phyloP scores from a whole-genome alignment of 1,284 basidiomycete species.

The Ustilago shanxiensis region DNA sequence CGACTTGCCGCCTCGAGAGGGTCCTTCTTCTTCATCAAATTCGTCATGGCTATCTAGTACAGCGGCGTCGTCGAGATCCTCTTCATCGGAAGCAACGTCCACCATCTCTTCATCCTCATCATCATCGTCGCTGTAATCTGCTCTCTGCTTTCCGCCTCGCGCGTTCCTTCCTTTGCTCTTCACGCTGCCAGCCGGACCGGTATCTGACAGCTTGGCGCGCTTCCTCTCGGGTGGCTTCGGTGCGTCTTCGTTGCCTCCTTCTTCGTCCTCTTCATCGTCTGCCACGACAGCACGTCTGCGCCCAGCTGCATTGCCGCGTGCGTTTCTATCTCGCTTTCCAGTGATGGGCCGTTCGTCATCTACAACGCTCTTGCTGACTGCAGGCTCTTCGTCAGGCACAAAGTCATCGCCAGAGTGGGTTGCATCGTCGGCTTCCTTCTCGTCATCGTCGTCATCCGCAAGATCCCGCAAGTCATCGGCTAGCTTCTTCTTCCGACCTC shows the following conservation, averaged over 20 bases:
- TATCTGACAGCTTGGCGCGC: constrained; percentile 21
- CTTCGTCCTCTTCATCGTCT: constrained; percentile 32
- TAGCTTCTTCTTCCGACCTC: constrained; percentile 13
- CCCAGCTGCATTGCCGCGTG: constrained; percentile 14
- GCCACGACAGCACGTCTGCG: constrained; percentile 18
- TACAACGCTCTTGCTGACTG: not conserved
- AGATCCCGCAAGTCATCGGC: constrained; percentile 30
- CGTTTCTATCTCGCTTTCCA: constrained; percentile 19
- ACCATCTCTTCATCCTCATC: constrained; percentile 38
- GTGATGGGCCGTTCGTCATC: not conserved
- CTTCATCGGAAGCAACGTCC: constrained; percentile 33
- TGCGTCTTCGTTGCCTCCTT: not conserved
- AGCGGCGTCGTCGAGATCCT: constrained; percentile 26
- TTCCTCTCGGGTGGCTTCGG: constrained; percentile 26
- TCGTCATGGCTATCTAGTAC: constrained; percentile 24
- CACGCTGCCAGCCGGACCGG: not conserved
- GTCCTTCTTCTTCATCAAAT: constrained; percentile 14
- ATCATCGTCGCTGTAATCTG: constrained; percentile 30
- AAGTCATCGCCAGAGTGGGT: constrained; percentile 11
- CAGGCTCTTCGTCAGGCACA: constrained; percentile 1
- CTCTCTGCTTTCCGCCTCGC: constrained; percentile 4
- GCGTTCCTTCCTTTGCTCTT: constrained; percentile 4
- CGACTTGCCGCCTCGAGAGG: constrained; percentile 4
- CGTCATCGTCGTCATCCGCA: constrained; percentile 15
- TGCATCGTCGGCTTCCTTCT: not conserved